These are phyloP conservation scores for Anthracocystis setariae DNA, from an alignment of 1,284 basidiomycete genomes.

Conservation along the genomic window DNA sequence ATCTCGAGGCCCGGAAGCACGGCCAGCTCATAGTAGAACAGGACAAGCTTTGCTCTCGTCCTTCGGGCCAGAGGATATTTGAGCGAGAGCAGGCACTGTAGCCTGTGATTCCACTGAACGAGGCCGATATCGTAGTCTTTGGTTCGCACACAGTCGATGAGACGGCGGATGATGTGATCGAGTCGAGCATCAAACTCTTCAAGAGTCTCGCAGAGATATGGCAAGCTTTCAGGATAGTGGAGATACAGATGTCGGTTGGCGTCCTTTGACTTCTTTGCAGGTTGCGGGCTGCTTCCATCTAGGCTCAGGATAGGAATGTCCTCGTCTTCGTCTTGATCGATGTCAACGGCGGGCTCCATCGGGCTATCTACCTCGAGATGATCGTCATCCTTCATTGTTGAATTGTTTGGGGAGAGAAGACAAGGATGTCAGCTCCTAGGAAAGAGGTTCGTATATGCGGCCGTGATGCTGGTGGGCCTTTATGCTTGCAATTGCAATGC, in stretches of 20 bases:
- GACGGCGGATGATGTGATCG: slow-evolving; percentile 78
- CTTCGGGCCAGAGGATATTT: slow-evolving; percentile 69
- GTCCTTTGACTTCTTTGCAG: slow-evolving; percentile 29
- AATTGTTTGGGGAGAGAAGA: not conserved
- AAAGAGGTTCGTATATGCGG: too few relatives aligned
- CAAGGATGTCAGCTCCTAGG: too few relatives aligned
- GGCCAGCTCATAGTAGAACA: slow-evolving; percentile 84
- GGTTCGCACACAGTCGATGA: slow-evolving; percentile 81
- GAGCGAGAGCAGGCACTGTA: slow-evolving; percentile 65
- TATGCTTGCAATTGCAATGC: too few relatives aligned
- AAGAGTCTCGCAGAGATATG: slow-evolving; percentile 83
- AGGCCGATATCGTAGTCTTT: slow-evolving; percentile 72
- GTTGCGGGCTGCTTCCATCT: slow-evolving; percentile 27
- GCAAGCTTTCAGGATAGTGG: slow-evolving; percentile 70
- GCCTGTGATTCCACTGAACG: slow-evolving; percentile 72
- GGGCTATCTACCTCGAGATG: slow-evolving; percentile 54
- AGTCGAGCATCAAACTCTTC: slow-evolving; percentile 82
- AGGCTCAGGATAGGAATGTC: slow-evolving; percentile 41
- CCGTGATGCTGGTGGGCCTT: too few relatives aligned
- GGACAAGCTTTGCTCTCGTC: slow-evolving; percentile 79
- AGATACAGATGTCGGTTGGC: slow-evolving; percentile 51
- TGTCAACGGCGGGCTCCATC: slow-evolving; percentile 54
- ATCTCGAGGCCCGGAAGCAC: slow-evolving; percentile 80
- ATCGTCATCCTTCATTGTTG: slow-evolving; percentile 53
- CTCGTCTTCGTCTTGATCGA: slow-evolving; percentile 50